Evolutionary conservation across 164 flowering plant species (phyloP).

Genomic region (Vitis labrusca): DNA sequence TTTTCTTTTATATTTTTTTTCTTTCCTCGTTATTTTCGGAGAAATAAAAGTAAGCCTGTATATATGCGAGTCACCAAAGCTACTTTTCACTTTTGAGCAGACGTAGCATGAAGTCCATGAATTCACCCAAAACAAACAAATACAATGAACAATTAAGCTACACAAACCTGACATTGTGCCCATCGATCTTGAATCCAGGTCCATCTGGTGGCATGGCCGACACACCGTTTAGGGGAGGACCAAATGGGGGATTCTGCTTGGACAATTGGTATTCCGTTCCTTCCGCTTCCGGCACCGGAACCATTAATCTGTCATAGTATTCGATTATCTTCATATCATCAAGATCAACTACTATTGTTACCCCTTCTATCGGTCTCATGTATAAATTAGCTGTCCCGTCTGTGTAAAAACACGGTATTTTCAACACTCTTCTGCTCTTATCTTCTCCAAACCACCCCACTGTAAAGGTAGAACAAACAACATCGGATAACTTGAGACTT

Average conservation of each 20-base stretch:
- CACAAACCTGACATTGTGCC: conserved; percentile 40
- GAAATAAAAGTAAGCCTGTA: no score
- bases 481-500: conserved; percentile 42
- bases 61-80: no score
- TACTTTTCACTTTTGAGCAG: no score
- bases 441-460: conserved; percentile 63
- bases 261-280: conserved; percentile 49
- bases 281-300: conserved; percentile 44
- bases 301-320: conserved; percentile 29
- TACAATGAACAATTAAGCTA: neutral
- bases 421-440: conserved; percentile 23
- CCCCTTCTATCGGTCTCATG: conserved; percentile 53
- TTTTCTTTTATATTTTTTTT: no score
- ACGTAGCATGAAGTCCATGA: no score
- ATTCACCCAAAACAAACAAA: no score
- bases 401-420: conserved; percentile 30
- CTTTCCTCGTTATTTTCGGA: no score
- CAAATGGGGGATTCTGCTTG: conserved; percentile 34
- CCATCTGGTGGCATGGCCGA: conserved; percentile 33
- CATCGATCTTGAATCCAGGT: conserved; percentile 42
- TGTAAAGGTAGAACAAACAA: conserved; percentile 30
- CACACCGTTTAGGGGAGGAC: conserved; percentile 12
- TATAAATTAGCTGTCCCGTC: conserved; percentile 46
- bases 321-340: conserved; percentile 44
- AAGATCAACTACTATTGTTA: conserved; percentile 44